Evolutionary conservation across 441 rosid species (phyloP).

Genomic region (Macaranga tanarius): DNA sequence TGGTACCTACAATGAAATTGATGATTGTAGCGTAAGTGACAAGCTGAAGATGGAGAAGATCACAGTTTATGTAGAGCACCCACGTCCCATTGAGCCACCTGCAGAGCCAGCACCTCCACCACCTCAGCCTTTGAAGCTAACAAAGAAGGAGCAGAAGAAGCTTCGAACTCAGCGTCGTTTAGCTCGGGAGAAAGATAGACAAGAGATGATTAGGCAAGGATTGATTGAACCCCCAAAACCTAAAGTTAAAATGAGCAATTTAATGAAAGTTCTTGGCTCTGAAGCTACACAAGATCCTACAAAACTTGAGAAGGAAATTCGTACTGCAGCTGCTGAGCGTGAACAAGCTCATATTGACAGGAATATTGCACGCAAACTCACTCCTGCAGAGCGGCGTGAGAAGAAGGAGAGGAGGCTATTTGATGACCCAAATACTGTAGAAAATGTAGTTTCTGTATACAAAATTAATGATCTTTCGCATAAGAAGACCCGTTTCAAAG

Average conservation of each 20-base stretch:
- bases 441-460: slow-evolving; percentile 84
- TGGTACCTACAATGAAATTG: slow-evolving; percentile 48
- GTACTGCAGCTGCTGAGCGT: slow-evolving; percentile 93
- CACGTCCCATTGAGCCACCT: slow-evolving; percentile 89
- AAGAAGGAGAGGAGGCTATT: slow-evolving; percentile 92
- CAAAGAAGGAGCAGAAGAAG: slow-evolving; percentile 93
- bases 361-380: slow-evolving; percentile 82
- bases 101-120: slow-evolving; percentile 94
- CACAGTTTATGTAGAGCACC: slow-evolving; percentile 81
- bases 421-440: slow-evolving; percentile 60
- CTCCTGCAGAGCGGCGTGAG: slow-evolving; percentile 90
- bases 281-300: slow-evolving; percentile 99
- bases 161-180: slow-evolving; percentile 89
- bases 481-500: slow-evolving; percentile 75
- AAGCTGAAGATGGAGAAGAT: slow-evolving; percentile 71
- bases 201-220: slow-evolving; percentile 97
- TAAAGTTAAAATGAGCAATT: slow-evolving; percentile 90
- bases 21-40: slow-evolving; percentile 34
- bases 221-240: slow-evolving; percentile 86
- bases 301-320: slow-evolving; percentile 86
- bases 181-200: slow-evolving; percentile 85
- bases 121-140: slow-evolving; percentile 88
- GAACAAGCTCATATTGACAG: slow-evolving; percentile 96
- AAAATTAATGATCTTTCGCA: slow-evolving; percentile 78
- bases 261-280: slow-evolving; percentile 90